Conservation (phyloP, 208 protist genomes). For the Wallacemonas rigidus region DNA sequence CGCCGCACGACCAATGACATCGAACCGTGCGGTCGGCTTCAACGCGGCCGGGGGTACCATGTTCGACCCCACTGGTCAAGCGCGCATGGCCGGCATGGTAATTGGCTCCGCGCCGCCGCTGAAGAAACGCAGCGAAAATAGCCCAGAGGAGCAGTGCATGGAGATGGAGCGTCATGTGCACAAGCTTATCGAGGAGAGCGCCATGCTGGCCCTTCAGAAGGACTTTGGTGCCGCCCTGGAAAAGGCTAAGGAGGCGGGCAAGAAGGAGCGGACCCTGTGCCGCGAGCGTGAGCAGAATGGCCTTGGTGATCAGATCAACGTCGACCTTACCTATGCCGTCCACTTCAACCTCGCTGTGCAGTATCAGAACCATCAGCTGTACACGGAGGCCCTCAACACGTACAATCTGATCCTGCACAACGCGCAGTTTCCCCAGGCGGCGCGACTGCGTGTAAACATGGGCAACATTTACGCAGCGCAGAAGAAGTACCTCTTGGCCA, state of each 20-base stretch:
- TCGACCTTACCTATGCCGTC: constrained; percentile 96
- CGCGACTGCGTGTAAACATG: constrained; percentile 97
- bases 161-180: constrained; percentile 95
- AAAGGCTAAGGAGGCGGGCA: constrained; percentile 94
- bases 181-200: constrained; percentile 93
- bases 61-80: constrained; percentile 87
- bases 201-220: constrained; percentile 85
- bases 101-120: constrained; percentile 88
- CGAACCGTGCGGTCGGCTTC: constrained; percentile 92
- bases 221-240: constrained; percentile 91
- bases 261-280: constrained; percentile 91
- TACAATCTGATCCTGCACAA: constrained; percentile 96
- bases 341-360: constrained; percentile 97
- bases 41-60: constrained; percentile 46
- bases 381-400: constrained; percentile 95
- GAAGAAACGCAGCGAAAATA: constrained; percentile 91
- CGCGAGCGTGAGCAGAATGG: constrained; percentile 91
- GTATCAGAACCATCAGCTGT: constrained; percentile 95
- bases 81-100: constrained; percentile 56
- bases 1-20: constrained; percentile 91
- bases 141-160: constrained; percentile 90
- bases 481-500: constrained; percentile 95
- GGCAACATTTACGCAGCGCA: constrained; percentile 98
- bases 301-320: constrained; percentile 93
- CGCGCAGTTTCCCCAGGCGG: constrained; percentile 92